A percentile compares a stretch with the other conserved stretches of the same genome.
These are phyloP conservation scores for Lonicera japonica DNA, from an alignment of 129 eudicot species.

Conservation along the genomic window DNA sequence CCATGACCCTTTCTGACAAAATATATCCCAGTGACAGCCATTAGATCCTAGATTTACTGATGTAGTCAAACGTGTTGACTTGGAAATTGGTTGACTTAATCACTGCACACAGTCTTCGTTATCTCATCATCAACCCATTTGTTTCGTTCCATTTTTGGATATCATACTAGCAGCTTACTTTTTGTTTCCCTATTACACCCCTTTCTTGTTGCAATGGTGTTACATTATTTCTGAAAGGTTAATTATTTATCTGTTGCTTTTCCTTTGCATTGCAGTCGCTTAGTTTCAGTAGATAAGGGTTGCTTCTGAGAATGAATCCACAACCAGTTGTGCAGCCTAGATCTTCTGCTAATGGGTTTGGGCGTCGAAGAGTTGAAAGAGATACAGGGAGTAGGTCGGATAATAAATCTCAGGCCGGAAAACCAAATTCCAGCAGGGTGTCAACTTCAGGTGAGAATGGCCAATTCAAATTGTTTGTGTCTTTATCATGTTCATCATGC, in stretches of 20 bases:
- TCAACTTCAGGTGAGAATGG: slow-evolving; percentile 36
- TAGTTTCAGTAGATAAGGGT: slow-evolving; percentile 19
- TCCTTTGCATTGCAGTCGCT: slow-evolving; percentile 19
- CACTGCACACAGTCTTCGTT: too few species aligned
- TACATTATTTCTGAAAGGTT: background rate
- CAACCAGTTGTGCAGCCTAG: slow-evolving; percentile 70
- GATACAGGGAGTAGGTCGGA: slow-evolving; percentile 52
- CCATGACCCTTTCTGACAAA: too few species aligned
- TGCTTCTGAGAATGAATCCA: slow-evolving; percentile 49
- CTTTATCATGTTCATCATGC: slow-evolving; percentile 3
- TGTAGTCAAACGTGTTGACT: too few species aligned
- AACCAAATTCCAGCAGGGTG: slow-evolving; percentile 39
- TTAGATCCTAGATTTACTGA: too few species aligned
- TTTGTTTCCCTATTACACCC: background rate
- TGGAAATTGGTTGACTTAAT: too few species aligned
- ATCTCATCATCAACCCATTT: too few species aligned
- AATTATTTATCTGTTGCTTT: slow-evolving; percentile 5
- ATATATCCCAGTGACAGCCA: too few species aligned
- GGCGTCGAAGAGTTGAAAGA: slow-evolving; percentile 56
- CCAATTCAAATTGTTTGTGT: background rate
- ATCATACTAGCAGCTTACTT: too few species aligned
- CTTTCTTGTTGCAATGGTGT: background rate
- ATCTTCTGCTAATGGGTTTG: slow-evolving; percentile 70
- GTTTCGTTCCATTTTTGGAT: background rate
- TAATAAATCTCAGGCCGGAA: slow-evolving; percentile 51